Base-by-base conservation (phyloP, 2,329 filamentous ascomycete species). In the Paracoccidioides brasiliensis region DNA sequence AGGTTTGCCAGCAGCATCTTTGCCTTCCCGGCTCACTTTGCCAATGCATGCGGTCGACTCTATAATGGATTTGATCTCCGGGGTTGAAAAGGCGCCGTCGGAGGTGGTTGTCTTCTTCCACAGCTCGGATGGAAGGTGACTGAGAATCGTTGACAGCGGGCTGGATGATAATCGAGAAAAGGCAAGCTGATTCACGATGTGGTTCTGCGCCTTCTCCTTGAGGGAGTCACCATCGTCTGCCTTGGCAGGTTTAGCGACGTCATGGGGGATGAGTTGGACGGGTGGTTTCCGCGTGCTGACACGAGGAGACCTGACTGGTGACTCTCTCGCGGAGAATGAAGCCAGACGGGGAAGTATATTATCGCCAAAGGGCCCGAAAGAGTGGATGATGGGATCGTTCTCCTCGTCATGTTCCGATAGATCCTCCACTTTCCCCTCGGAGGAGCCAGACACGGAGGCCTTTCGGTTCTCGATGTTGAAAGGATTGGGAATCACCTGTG, bases 111-210 rank as follows among this genome's bases (percentile, higher is more conserved):
- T 76, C 69, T 78, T 81, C 66, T 82, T 78, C 59, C 69, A 72
- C n/a, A 70, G 63, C 4, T 82, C 79, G 1, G 77, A 65, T 2
- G 93, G 93, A 10, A 98, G 82, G 66, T 95, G 88, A 69, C 82
- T 85, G 74, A 96, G 78, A 56, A 98, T 93, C 52, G 85, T 87
- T 1, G 91, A 94, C 51, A 97, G 78, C 3, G 93, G 91, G 32
- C 89, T 93, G 0, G 90, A 95, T 14, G 91, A 90, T 5, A 97
- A 78, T 33, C 91, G 87, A 1, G 93, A 96, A 71, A 88, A 98
- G 37, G 93, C 93, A 35, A 98, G 81, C 72, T 98, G 93, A 71
- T 97, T 97, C 68, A 93, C 80, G 59, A 95, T 83, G 67, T 98
- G 93, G 70, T 96, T 95, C 71, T 71, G 72, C 74, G 71, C 57